phyloP scores from a whole-genome alignment of 805 yeast species.

The Sugiyamaella floridensis region DNA sequence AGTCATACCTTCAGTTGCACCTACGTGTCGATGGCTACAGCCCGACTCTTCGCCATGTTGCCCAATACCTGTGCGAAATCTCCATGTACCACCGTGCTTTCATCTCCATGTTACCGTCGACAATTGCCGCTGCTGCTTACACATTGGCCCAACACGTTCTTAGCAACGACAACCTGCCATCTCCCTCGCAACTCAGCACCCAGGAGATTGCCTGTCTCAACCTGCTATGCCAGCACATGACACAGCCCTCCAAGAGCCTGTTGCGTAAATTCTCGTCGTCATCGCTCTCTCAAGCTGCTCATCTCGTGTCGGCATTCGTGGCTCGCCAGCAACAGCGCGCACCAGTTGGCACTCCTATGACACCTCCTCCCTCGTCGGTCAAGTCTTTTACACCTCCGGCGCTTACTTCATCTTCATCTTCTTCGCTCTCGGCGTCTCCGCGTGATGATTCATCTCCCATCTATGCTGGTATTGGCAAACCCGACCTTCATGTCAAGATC shows the following conservation, averaged over 20 bases:
- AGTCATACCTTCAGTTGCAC: conserved; percentile 35
- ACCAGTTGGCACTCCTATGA: conserved; percentile 12
- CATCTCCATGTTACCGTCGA: conserved; percentile 27
- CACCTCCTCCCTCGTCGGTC: conserved; percentile 19
- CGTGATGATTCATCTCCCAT: conserved; percentile 2
- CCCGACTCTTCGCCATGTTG: conserved; percentile 21
- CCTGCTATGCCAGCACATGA: conserved; percentile 31
- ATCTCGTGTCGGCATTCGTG: conserved; percentile 28
- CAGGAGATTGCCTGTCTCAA: conserved; percentile 28
- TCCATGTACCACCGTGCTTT: conserved; percentile 31
- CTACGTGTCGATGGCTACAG: conserved; percentile 15
- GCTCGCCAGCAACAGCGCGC: conserved; percentile 22
- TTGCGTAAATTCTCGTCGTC: conserved; percentile 33
- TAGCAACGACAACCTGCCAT: conserved; percentile 9
- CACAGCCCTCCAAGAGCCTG: conserved; percentile 31
- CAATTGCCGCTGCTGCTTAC: conserved; percentile 32
- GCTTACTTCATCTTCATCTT: conserved; percentile 26
- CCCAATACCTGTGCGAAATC: conserved; percentile 34
- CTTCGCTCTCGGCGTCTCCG: conserved; percentile 11
- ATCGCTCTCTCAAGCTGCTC: conserved; percentile 28
- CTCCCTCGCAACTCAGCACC: conserved; percentile 13
- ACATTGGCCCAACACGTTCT: conserved; percentile 20
- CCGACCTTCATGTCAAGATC: conserved; percentile 3
- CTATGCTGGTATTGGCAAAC: not conserved
- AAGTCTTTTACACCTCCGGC: conserved; percentile 32